Conservation (phyloP, 352 stramenopile genomes). For the Plasmopara halstedii region DNA sequence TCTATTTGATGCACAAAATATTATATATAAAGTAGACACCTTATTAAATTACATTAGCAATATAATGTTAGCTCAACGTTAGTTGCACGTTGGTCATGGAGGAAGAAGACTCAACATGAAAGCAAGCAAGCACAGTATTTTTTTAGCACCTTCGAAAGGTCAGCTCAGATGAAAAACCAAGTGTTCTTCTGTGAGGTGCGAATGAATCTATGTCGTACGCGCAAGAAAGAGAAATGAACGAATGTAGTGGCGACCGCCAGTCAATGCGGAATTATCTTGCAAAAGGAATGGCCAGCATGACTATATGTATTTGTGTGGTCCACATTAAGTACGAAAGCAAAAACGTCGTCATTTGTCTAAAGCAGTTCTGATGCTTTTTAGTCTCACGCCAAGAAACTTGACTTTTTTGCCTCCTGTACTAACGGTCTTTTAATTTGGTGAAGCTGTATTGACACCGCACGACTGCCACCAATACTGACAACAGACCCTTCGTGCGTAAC, state of each 20-base stretch:
- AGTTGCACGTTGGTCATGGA: constrained; percentile 55
- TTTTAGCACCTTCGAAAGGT: constrained; percentile 44
- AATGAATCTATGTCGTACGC: background rate
- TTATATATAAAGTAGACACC: too few relatives aligned
- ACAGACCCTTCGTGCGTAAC: too few relatives aligned
- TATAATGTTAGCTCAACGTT: constrained; percentile 43
- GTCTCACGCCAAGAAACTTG: background rate
- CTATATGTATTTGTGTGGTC: background rate
- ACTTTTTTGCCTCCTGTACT: too few relatives aligned
- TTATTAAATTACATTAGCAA: too few relatives aligned
- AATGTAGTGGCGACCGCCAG: background rate
- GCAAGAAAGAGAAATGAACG: too few relatives aligned
- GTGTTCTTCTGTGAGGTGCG: constrained; percentile 52
- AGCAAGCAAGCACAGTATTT: constrained; percentile 40
- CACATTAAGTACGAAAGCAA: too few relatives aligned
- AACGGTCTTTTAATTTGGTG: too few relatives aligned
- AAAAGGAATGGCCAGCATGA: background rate
- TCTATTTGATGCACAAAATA: too few relatives aligned
- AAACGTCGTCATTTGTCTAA: too few relatives aligned
- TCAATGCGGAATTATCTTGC: background rate
- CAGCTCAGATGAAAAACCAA: constrained; percentile 22
- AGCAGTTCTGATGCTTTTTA: too few relatives aligned
- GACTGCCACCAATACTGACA: background rate
- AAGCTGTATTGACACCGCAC: background rate
- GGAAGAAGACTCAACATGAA: constrained; percentile 39